Evolutionary conservation across 495 filamentous ascomycete species (phyloP).

Genomic region (Hypoxylon fragiforme): DNA sequence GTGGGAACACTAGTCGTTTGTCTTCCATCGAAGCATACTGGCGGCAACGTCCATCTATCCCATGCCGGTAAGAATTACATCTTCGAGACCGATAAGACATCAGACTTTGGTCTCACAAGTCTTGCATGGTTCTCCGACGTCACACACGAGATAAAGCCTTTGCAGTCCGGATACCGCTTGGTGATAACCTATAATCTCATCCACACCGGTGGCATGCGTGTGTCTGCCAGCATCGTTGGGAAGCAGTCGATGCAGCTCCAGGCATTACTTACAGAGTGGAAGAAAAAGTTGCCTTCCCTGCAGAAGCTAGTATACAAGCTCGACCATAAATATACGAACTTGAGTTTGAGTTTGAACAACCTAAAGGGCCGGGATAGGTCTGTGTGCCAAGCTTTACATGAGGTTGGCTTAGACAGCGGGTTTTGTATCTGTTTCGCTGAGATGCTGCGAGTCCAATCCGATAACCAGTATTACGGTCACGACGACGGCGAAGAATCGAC

Average conservation of each 20-base stretch:
- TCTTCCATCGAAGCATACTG: slow-evolving; percentile 54
- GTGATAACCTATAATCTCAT: slow-evolving; percentile 60
- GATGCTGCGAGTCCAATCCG: slow-evolving; percentile 18
- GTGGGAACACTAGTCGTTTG: slow-evolving; percentile 56
- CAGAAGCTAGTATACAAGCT: slow-evolving; percentile 42
- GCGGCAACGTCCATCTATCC: slow-evolving; percentile 52
- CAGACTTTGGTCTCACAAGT: slow-evolving; percentile 39
- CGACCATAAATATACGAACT: slow-evolving; percentile 51
- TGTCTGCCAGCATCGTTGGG: slow-evolving; percentile 29
- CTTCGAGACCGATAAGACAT: slow-evolving; percentile 45
- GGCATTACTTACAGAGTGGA: slow-evolving; percentile 7
- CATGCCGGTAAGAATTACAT: slow-evolving; percentile 42
- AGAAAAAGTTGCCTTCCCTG: not conserved
- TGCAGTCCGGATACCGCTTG: slow-evolving; percentile 51
- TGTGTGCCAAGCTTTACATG: slow-evolving; percentile 20
- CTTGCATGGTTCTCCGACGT: slow-evolving; percentile 58
- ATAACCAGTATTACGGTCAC: not conserved
- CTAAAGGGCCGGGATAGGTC: slow-evolving; percentile 50
- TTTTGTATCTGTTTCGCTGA: slow-evolving; percentile 10
- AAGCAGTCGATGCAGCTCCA: slow-evolving; percentile 2
- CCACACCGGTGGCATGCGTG: slow-evolving; percentile 24
- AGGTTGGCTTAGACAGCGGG: slow-evolving; percentile 4
- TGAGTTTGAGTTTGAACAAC: slow-evolving; percentile 38
- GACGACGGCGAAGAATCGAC: not conserved
- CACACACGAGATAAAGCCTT: slow-evolving; percentile 52